Base-by-base conservation (phyloP, 192 early-diverging fungal genomes). In the Coemansia sp. region DNA sequence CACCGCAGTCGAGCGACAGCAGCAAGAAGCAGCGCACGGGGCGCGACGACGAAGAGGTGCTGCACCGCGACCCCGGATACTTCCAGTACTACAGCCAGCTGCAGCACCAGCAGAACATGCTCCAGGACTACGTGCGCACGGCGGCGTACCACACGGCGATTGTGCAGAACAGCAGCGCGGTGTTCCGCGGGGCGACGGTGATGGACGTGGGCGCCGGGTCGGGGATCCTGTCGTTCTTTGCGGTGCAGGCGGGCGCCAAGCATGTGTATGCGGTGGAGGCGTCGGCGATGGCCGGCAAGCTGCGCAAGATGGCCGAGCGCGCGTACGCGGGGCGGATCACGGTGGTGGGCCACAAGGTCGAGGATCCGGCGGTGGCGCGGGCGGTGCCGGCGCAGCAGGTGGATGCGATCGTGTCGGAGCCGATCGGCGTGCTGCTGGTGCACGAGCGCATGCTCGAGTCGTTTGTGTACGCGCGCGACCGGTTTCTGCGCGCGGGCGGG, bases 181-280 rank as follows among this genome's bases (percentile, higher is more conserved):
- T 89, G 48, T 95, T 99, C 54, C 62, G 82, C 48, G 83, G 88
- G 45, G 88, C 91, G 58, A 56, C 86, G 2, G 89, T 95, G 22
- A 87, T 94, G 85, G 96, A 99, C 67, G 85, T 97, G 35, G 96
- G 96, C 20, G 89, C 94, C 15, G 94, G 92, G 7, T 91, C 88
- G 35, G 96, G 96, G 12, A 95, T 99, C 30, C 75, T 99, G 34
- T 91, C 91, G 8, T 99, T 91, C 68, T 95, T 99, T 75, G 89
- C 96, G 19, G 92, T 87, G 25, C 88, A 92, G 56, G 91, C 96
- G 12, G 94, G 93, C 2, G 92, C 96, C n/a, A 70, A 75, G 28
- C 87, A 92, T 45, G 92, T 99, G 7, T 95, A 91, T 65, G 96
- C 96, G 0, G 86, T 99, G 10, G 96, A 99, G 65, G 96, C 96